Base-by-base conservation (phyloP, 305 asterid genomes). In the Solanum hybrid region DNA sequence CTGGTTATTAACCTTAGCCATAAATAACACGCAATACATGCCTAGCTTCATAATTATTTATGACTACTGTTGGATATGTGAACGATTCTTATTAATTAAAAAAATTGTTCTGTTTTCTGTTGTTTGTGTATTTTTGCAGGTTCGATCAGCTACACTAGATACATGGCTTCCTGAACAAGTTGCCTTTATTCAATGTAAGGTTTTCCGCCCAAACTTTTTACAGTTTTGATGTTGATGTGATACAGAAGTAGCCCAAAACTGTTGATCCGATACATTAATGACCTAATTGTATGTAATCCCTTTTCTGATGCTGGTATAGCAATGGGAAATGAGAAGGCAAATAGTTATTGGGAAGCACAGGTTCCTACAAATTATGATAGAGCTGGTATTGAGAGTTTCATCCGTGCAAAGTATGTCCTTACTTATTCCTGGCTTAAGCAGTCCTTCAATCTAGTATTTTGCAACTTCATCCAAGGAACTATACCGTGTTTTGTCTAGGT, bases 91-190 rank as follows among this genome's bases (percentile, higher is more conserved):
- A 14, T 42, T 78, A 51, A 42, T 69, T 81, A 17, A 87, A 88
- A 35, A 12, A 22, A 22, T 37, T 36, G 26, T 64, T 34, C 24
- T 22, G 51, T 85, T 76, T 78, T 42, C 60, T 17, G 82, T 71
- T 90, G 26, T 78, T 60, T 78, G 76, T 60, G 42, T 17, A 51
- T 82, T 51, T 86, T 85, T 87, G 35, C 89, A 97, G 99, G 99
- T 97, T 93, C 95, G 99, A 91, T 97, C 99, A 88, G 98, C 99
- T 89, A 94, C 99, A 42, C 98, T 97, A 86, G 99, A 97, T 91
- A 97, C 99, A 64, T 97, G 99, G 99, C 98, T 97, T 89, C 99
- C 99, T 15, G 99, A 97, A 88, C 99, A 97, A 94, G 96, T 97
- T 91, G 96, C 97, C 89, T 97, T 95, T 91, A 94, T 97, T 93